Base-by-base conservation (phyloP, 495 filamentous ascomycete genomes). In the Aspergillus wentii region DNA sequence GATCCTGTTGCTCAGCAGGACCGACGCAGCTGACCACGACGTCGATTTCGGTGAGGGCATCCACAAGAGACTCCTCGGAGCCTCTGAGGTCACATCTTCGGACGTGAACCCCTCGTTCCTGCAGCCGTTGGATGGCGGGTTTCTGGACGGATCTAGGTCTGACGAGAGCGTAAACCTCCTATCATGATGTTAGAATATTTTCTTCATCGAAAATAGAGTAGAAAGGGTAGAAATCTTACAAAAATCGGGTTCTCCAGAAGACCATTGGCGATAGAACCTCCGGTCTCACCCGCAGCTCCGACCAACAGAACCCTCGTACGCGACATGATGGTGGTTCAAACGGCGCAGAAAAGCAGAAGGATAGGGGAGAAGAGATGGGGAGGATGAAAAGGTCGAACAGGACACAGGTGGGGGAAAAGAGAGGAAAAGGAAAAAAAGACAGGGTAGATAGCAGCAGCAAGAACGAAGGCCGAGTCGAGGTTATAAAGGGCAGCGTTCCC, bases 11-110 rank as follows among this genome's bases (percentile, higher is more conserved):
- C 38, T 67, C 62, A 2, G 57, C 44, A 3, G 69, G 61, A 7
- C 62, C 71, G 34, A 77, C 64, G 52, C 63, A 68, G 44, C 57
- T 72, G 54, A 82, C 71, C 26, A 82, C 57, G 22, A 75, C 62
- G 46, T 79, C 69, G 27, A 72, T 64, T 4, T 61, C 75, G 2
- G 47, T 43, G n/a, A 80, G 44, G 3, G 58, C 62, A 30, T 65
- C 51, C 38, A 66, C 58, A 8, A 80, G 61, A 1, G 69, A 55
- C 19, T 74, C 74, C 39, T 66, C 60, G 5, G 67, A 44, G 0
- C 56, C 64, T 30, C 52, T 62, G 23, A 76, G 49, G 41, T 77
- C 72, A 27, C 58, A 67, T 35, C 64, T 57, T 21, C 68, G 62
- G 44, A 76, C 61, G 16, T 64, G 54, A 18, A 76, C 54, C 6